These are phyloP conservation scores for Buddleja alternifolia DNA, from an alignment of 257 asterid species.

Conservation along the genomic window DNA sequence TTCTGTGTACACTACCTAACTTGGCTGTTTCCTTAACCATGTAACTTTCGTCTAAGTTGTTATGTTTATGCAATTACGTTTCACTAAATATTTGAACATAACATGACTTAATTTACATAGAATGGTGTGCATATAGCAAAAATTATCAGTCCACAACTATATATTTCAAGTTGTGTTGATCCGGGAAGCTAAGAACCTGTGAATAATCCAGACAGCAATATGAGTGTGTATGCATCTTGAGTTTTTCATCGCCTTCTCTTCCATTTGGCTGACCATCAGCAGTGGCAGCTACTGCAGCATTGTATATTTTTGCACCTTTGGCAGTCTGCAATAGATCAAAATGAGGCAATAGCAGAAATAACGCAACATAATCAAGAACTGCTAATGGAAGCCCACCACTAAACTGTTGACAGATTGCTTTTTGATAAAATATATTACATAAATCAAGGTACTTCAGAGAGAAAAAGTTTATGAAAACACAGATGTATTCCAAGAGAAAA, in stretches of 20 bases:
- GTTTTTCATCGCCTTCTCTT: conserved; percentile 85
- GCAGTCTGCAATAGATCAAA: conserved; percentile 56
- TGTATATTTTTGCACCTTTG: conserved; percentile 82
- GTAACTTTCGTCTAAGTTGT: neutral
- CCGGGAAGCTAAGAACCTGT: conserved; percentile 56
- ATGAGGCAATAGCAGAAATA: conserved; percentile 26
- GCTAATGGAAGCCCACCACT: conserved; percentile 8
- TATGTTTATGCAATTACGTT: neutral
- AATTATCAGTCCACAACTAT: conserved; percentile 15
- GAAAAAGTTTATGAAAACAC: neutral
- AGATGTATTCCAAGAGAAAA: neutral
- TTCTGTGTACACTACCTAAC: neutral
- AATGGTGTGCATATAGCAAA: conserved; percentile 1
- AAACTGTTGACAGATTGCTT: conserved; percentile 16
- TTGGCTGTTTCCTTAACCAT: neutral
- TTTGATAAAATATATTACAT: neutral
- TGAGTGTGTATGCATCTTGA: conserved; percentile 87
- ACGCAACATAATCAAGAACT: neutral
- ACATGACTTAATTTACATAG: conserved; percentile 8
- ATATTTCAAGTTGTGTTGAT: conserved; percentile 14
- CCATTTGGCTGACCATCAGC: conserved; percentile 63
- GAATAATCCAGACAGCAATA: conserved; percentile 92
- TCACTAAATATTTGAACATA: conserved; percentile 5
- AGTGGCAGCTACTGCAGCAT: conserved; percentile 76
- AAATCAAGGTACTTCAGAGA: neutral